Conservation (phyloP, 768 basidiomycete genomes). For the Boletus tomentosulus region DNA sequence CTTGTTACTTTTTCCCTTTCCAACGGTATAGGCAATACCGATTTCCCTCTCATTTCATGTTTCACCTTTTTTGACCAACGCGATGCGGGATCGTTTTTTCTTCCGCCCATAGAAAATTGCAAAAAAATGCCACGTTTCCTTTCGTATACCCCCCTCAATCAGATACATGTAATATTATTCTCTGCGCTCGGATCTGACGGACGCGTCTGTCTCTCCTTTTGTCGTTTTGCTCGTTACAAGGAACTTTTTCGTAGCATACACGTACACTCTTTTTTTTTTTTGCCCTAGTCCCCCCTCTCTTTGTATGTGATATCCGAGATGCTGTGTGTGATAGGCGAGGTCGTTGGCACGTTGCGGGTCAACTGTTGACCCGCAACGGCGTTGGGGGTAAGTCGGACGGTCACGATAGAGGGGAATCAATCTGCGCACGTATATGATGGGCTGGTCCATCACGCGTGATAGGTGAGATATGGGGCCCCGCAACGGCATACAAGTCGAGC, state of each 20-base stretch:
- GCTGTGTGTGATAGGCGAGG: too few species aligned
- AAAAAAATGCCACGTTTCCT: neutral
- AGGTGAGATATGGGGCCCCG: too few species aligned
- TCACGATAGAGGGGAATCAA: too few species aligned
- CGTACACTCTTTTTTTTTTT: neutral
- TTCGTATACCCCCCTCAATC: constrained; percentile 24
- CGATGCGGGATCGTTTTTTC: constrained; percentile 10
- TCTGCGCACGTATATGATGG: too few species aligned
- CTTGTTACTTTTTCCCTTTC: neutral
- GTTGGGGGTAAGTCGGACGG: too few species aligned
- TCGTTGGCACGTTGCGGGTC: too few species aligned
- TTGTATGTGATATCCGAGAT: neutral
- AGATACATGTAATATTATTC: constrained; percentile 38
- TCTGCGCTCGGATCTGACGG: constrained; percentile 5
- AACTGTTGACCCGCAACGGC: too few species aligned
- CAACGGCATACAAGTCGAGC: too few species aligned
- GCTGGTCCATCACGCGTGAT: too few species aligned
- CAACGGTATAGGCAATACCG: constrained; percentile 13
- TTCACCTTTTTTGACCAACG: neutral
- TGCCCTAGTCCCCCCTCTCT: neutral
- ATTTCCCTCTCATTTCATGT: constrained; percentile 2
- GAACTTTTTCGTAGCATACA: neutral
- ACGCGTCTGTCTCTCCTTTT: neutral
- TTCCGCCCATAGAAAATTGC: neutral
- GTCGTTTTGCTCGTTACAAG: neutral